Conservation (phyloP, 768 basidiomycete species). For the Goffeauzyma gilvescens region DNA sequence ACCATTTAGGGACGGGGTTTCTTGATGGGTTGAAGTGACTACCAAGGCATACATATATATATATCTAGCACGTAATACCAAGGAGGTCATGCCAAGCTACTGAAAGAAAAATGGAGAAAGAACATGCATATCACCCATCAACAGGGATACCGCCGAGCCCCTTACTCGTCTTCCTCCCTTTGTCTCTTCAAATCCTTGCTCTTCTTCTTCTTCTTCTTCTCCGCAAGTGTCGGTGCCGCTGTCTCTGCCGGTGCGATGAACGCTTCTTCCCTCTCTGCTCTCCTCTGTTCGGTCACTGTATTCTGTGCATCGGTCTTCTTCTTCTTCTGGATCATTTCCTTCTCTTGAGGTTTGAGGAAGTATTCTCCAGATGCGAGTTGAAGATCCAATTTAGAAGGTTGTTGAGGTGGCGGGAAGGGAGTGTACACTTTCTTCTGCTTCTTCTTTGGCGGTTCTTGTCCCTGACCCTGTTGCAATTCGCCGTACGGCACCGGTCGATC, state of each 20-base stretch:
- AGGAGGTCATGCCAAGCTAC: too few relatives aligned
- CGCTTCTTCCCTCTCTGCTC: constrained; percentile 63
- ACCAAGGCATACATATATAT: too few relatives aligned
- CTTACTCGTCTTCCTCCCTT: constrained; percentile 31
- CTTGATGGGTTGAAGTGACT: too few relatives aligned
- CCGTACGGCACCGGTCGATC: not conserved
- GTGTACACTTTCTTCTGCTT: constrained; percentile 79
- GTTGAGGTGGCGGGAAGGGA: constrained; percentile 93
- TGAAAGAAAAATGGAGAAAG: too few relatives aligned
- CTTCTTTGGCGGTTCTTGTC: constrained; percentile 37
- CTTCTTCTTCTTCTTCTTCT: constrained; percentile 44
- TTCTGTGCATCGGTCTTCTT: constrained; percentile 73
- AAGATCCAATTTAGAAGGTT: constrained; percentile 84
- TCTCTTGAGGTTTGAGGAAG: constrained; percentile 82
- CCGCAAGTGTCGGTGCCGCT: constrained; percentile 52
- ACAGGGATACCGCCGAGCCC: too few relatives aligned
- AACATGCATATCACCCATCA: too few relatives aligned
- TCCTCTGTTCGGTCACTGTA: constrained; percentile 49
- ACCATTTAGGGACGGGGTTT: too few relatives aligned
- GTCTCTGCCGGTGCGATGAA: constrained; percentile 74
- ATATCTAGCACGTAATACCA: too few relatives aligned
- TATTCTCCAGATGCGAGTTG: constrained; percentile 95
- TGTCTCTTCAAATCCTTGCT: constrained; percentile 29
- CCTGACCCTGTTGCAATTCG: not conserved
- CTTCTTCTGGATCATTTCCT: constrained; percentile 52